Evolutionary conservation across 495 filamentous ascomycete species (phyloP).

Genomic region (Talaromyces proteolyticus): DNA sequence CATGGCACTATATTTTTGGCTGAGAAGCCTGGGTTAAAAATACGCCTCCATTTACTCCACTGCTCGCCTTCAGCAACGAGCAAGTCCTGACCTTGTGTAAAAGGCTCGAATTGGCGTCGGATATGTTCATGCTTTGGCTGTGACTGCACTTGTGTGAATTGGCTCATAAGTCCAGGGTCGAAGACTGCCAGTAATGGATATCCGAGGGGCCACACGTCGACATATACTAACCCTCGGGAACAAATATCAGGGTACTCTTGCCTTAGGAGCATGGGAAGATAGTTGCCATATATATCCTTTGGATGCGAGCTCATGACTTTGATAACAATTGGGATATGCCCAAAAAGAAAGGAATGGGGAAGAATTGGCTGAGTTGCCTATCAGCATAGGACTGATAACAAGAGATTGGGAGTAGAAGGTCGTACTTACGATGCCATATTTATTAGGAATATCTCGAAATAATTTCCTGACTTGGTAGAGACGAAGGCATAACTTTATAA

Average conservation of each 20-base stretch:
- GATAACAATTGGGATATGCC: too few species aligned
- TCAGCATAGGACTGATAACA: too few species aligned
- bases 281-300: neutral
- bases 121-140: neutral
- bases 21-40: neutral
- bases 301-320: too few species aligned
- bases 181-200: neutral
- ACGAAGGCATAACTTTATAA: neutral
- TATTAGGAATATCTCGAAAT: too few species aligned
- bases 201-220: neutral
- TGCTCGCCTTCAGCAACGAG: neutral
- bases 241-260: neutral
- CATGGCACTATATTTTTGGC: neutral
- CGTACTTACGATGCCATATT: neutral
- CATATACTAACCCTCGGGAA: too few species aligned
- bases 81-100: neutral
- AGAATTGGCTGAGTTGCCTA: too few species aligned
- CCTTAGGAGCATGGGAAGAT: neutral
- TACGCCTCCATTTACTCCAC: neutral
- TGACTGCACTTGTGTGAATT: neutral
- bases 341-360: too few species aligned
- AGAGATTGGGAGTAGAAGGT: too few species aligned
- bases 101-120: neutral
- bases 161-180: neutral
- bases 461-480: neutral